Evolutionary conservation across 495 filamentous ascomycete genomes (phyloP).

Genomic region (Astrothelium macrocarpum): DNA sequence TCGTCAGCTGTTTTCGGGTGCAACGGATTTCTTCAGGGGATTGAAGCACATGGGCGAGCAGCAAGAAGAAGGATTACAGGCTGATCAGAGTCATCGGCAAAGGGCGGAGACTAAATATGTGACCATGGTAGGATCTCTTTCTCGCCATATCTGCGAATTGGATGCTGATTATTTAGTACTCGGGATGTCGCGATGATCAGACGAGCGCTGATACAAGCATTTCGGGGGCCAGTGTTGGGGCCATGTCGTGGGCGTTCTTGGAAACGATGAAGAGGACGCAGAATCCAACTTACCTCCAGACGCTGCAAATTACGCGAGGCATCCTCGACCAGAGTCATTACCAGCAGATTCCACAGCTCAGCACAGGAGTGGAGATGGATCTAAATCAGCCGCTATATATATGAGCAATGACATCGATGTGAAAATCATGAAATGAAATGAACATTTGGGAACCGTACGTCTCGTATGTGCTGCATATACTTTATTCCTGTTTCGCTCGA

Average conservation of each 20-base stretch:
- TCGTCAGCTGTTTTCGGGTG: slow-evolving; percentile 43
- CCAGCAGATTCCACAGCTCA: slow-evolving; percentile 21
- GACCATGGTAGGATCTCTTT: too few species aligned
- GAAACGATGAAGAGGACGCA: slow-evolving; percentile 39
- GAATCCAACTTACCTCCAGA: slow-evolving; percentile 41
- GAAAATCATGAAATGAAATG: background rate
- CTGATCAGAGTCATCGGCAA: slow-evolving; percentile 7
- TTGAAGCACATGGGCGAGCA: slow-evolving; percentile 37
- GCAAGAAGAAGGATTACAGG: slow-evolving; percentile 27
- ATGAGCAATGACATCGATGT: background rate
- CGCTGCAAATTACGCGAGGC: slow-evolving; percentile 18
- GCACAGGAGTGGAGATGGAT: slow-evolving; percentile 17
- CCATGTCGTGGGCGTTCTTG: slow-evolving; percentile 53
- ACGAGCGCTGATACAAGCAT: slow-evolving; percentile 51
- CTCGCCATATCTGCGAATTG: too few species aligned
- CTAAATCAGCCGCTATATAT: slow-evolving; percentile 7
- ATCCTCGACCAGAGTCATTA: slow-evolving; percentile 19
- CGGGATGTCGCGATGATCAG: slow-evolving; percentile 51
- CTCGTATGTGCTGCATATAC: background rate
- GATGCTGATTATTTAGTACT: too few species aligned
- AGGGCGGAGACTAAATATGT: slow-evolving; percentile 43
- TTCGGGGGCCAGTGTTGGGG: slow-evolving; percentile 37
- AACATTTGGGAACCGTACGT: background rate
- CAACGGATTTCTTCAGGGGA: slow-evolving; percentile 44
- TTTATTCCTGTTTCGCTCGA: background rate